Conservation (phyloP, 208 protist genomes). For the Lotmaria passim region DNA sequence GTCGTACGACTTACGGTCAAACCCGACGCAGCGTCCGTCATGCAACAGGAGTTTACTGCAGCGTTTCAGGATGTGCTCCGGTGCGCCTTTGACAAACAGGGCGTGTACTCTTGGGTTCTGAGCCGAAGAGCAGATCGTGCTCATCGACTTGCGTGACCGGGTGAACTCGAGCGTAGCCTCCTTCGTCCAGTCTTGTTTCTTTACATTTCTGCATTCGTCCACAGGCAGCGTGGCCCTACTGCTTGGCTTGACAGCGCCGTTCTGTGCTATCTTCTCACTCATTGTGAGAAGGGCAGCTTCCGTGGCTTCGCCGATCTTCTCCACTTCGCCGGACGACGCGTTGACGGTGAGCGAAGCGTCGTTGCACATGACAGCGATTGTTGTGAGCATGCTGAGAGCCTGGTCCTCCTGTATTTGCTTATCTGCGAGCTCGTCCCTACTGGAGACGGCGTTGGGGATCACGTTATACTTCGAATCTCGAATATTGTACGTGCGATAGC, state of each 20-base stretch:
- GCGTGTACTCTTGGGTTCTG: constrained; percentile 20
- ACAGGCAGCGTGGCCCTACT: constrained; percentile 19
- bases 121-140: constrained; percentile 70
- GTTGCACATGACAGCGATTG: constrained; percentile 77
- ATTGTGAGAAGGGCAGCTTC: constrained; percentile 92
- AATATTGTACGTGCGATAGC: constrained; percentile 44
- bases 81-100: constrained; percentile 96
- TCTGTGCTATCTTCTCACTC: constrained; percentile 88
- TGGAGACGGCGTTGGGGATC: constrained; percentile 38
- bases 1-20: constrained; percentile 37
- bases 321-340: constrained; percentile 33
- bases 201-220: constrained; percentile 36
- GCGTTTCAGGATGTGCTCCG: constrained; percentile 92
- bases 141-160: constrained; percentile 96
- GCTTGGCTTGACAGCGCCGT: background rate
- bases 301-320: constrained; percentile 89
- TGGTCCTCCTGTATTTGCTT: constrained; percentile 39
- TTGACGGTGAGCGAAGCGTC: constrained; percentile 66
- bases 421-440: background rate
- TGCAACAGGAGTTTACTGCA: constrained; percentile 70
- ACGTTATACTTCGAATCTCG: constrained; percentile 67
- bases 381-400: constrained; percentile 65
- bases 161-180: constrained; percentile 94
- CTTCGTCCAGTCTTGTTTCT: constrained; percentile 50
- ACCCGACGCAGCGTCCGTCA: constrained; percentile 48